A percentile compares a stretch with the other conserved stretches of the same genome.
phyloP scores from a whole-genome alignment of 148 eudicot species.

The Heliamphora exappendiculata region DNA sequence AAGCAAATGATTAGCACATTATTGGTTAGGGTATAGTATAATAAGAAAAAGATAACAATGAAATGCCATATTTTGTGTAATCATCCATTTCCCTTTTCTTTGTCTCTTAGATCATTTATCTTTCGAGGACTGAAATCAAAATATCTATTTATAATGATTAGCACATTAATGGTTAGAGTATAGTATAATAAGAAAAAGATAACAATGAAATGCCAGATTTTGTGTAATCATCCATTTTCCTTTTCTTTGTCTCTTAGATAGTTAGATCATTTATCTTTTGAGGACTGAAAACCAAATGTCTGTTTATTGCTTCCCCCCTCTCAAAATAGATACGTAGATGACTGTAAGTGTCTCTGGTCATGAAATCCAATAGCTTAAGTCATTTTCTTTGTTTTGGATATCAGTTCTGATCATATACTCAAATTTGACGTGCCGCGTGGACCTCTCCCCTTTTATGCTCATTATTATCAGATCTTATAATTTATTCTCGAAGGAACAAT shows the following conservation, averaged over 20 bases:
- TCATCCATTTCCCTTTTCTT: neutral
- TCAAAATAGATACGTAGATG: neutral
- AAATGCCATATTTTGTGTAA: neutral
- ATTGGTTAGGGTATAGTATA: too few species aligned
- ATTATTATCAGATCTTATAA: neutral
- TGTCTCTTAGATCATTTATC: neutral
- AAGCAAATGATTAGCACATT: too few species aligned
- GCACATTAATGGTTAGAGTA: too few species aligned
- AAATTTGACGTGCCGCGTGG: neutral
- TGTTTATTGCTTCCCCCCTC: neutral
- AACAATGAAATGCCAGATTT: neutral
- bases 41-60: neutral
- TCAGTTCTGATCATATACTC: neutral
- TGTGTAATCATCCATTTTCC: neutral
- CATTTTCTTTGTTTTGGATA: neutral
- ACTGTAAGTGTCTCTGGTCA: neutral
- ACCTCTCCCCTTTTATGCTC: neutral
- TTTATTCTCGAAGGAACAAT: neutral
- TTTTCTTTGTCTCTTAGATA: neutral
- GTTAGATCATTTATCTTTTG: neutral
- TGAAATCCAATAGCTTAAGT: neutral
- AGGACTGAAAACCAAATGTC: neutral
- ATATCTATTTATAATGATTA: too few species aligned
- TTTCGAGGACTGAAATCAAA: neutral
- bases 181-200: neutral